Evolutionary conservation across 75 land plant species (phyloP).

Genomic region (Sequoiadendron giganteum): DNA sequence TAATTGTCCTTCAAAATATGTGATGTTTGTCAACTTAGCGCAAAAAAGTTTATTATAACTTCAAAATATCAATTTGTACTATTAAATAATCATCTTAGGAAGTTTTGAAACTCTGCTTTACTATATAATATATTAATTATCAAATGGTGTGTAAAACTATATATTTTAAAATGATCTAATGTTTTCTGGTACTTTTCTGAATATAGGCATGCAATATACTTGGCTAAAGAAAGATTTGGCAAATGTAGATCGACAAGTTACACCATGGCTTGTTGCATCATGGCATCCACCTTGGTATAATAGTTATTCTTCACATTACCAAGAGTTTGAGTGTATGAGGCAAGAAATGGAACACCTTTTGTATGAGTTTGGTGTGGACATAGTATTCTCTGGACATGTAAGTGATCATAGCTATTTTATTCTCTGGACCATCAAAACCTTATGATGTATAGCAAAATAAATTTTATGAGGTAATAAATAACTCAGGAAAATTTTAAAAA

Average conservation of each 20-base stretch:
- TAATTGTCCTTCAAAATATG: not conserved
- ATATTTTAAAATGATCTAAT: constrained; percentile 4
- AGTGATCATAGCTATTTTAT: constrained; percentile 16
- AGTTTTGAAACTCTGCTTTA: constrained; percentile 2
- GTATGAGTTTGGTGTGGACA: constrained; percentile 72
- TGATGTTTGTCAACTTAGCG: not conserved
- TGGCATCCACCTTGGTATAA: constrained; percentile 98
- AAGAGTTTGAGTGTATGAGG: constrained; percentile 97
- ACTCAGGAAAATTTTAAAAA: not conserved
- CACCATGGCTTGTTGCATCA: constrained; percentile 90
- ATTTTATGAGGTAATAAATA: not conserved
- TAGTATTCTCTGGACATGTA: constrained; percentile 94
- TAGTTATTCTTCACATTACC: constrained; percentile 89
- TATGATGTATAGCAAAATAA: not conserved
- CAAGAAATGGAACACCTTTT: constrained; percentile 84
- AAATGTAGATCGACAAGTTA: constrained; percentile 57
- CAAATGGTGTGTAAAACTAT: not conserved
- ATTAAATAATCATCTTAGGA: not conserved
- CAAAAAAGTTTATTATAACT: not conserved
- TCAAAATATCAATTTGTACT: not conserved
- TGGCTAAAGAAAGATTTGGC: constrained; percentile 75
- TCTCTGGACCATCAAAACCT: not conserved
- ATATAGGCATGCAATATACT: constrained; percentile 73
- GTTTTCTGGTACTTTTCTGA: not conserved
- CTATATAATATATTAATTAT: not conserved